Evolutionary conservation across 2,329 filamentous ascomycete species (phyloP), one percentile per base, ranked within the genome.

Genomic region (Knoxdaviesia capensis): DNA sequence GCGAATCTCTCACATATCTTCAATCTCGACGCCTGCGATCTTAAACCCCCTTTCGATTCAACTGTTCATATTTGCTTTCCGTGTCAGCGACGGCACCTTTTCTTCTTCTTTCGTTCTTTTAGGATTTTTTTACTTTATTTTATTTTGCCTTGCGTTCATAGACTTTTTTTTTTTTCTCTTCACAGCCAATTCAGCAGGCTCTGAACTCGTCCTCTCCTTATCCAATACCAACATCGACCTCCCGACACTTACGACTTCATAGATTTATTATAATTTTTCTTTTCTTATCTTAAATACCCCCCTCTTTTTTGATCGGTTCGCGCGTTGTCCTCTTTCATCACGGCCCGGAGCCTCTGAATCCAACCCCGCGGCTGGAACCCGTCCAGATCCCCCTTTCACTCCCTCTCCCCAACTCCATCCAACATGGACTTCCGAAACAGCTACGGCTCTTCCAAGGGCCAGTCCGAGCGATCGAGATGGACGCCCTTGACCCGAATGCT

Each of bases 401-500:
- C 20, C 20, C 20, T 20, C 20, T 20, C 20, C 20, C 10, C 28
- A 7, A 9, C 28, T 11, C 36, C 40, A 29, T 41, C 40, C 42
- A 53, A 38, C 30, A 58, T 56, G 52, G 49, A 57, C 34, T 47
- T 48, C 34, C 49, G 49, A 29, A 49, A 41, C 6, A 34, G 29
- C 34, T 37, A 43, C 30, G 42, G 38, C 38, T 38, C 11, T 28
- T 31, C 9, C n/a, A 11, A 45, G 40, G 34, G 40, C n/a, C 66
- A 63, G 44, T 71, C 74, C 46, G 82, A 88, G 62, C 68, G 83
- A 54, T 74, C 80, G 56, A 71, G 82, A 78, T 86, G 80, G 76
- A 82, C 83, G 47, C 81, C 82, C 10, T 68, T 90, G 43, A 84
- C 80, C 46, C 74, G 81, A 48, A 84, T 88, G 78, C 63, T 90